Evolutionary conservation across 2,329 filamentous ascomycete species (phyloP).

Genomic region (Beauveria sp.): DNA sequence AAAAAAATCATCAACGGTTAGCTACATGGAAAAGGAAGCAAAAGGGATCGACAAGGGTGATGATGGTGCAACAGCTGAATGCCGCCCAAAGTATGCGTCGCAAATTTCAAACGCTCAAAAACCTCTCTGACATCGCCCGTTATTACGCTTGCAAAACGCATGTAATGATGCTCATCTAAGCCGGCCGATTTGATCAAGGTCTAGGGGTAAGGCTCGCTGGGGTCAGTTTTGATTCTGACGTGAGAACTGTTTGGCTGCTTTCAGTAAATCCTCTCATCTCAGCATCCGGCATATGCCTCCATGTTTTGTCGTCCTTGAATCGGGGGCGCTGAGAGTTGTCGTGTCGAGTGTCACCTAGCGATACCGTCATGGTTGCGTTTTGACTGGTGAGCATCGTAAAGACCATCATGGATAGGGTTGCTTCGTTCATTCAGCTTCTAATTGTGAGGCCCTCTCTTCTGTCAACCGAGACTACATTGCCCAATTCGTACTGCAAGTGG

Average conservation of each 20-base stretch:
- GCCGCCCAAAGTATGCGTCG: not conserved
- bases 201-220: not conserved
- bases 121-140: not conserved
- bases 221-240: slow-evolving; percentile 8
- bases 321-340: not conserved
- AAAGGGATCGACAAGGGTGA: not conserved
- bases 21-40: not conserved
- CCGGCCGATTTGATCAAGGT: not conserved
- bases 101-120: not conserved
- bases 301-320: not conserved
- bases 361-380: not conserved
- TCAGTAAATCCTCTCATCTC: not conserved
- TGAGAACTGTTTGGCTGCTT: not conserved
- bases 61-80: not conserved
- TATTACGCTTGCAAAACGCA: not conserved
- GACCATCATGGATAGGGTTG: not conserved
- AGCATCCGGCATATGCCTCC: not conserved
- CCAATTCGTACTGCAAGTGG: not conserved
- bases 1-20: not conserved
- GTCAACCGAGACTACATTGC: not conserved
- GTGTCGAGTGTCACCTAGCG: not conserved
- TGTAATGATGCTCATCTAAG: not conserved
- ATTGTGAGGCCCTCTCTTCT: not conserved
- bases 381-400: not conserved
- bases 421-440: not conserved